These are phyloP conservation scores for Leccinellum luteum DNA, from an alignment of 768 basidiomycete species.

Conservation along the genomic window DNA sequence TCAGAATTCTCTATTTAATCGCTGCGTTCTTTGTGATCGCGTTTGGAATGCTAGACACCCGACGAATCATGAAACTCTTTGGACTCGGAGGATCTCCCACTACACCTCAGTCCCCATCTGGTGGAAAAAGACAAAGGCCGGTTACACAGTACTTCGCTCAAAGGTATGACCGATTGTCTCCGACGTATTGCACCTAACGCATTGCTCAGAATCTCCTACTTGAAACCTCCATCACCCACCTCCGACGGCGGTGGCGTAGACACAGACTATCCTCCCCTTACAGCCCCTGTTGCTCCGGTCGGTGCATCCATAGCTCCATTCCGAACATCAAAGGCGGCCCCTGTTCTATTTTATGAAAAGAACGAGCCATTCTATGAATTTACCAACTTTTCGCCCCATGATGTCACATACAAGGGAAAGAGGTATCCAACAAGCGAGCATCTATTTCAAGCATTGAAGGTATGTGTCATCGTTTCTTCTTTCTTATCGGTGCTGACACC, in stretches of 20 bases:
- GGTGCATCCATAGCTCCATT: constrained; percentile 32
- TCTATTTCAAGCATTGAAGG: constrained; percentile 75
- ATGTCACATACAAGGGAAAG: constrained; percentile 59
- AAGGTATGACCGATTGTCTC: constrained; percentile 10
- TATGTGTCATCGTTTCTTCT: constrained; percentile 17
- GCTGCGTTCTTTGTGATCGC: constrained; percentile 16
- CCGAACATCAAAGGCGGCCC: constrained; percentile 26
- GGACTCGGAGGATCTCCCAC: constrained; percentile 29
- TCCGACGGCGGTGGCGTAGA: constrained; percentile 10
- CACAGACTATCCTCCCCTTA: constrained; percentile 32
- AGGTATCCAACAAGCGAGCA: constrained; percentile 76
- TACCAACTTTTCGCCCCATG: constrained; percentile 70
- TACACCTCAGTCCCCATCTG: constrained; percentile 20
- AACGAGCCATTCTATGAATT: constrained; percentile 65
- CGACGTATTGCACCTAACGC: neutral
- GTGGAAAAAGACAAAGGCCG: constrained; percentile 20
- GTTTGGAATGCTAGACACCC: constrained; percentile 33
- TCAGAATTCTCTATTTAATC: constrained; percentile 30
- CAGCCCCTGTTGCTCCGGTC: constrained; percentile 27
- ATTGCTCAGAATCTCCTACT: constrained; percentile 9
- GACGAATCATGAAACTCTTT: constrained; percentile 33
- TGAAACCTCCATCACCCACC: constrained; percentile 11
- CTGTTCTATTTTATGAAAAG: constrained; percentile 64
- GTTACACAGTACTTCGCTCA: constrained; percentile 25
- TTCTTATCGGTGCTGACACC: neutral